Base-by-base conservation (phyloP, 2,329 filamentous ascomycete genomes). In the Exophiala calicioides region DNA sequence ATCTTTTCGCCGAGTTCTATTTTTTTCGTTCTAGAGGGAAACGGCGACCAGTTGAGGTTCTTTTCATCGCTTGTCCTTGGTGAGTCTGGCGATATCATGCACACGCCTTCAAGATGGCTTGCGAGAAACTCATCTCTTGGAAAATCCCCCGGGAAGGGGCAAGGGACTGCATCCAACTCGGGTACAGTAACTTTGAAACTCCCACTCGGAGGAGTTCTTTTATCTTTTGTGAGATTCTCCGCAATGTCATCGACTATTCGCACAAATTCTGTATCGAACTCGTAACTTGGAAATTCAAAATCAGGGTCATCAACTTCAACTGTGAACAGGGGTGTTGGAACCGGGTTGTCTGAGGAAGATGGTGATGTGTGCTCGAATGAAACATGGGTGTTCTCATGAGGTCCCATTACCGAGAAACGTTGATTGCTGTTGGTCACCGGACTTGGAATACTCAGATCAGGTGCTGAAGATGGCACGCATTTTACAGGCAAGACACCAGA, bases 41-140 rank as follows among this genome's bases (percentile, higher is more conserved):
- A 36, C 9, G 41, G 40, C 8, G 21, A 38, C 47, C 44, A 49
- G 15, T 45, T 37, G 26, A 49, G 21, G n/a, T 21, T 20, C 32
- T 15, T 29, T 8, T 44, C 34, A 9, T 30, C 13, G 20, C 44
- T 18, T n/a, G 20, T 5, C 2, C 19, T 13, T 16, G 27, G 18
- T 15, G 10, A 4, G 6, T 20, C 16, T 9, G 34, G 15, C 7
- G 15, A 3, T 16, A 27, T 15, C 26, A 44, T 9, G 33, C 10
- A 15, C 8, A 29, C 24, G 9, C 19, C 20, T 13, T 31, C 27
- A 15, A 44, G 29, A 9, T 38, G 34, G 12, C 27, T 6, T 13
- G 18, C 30, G 12, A 49, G 26, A 19, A 31, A 26, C 4, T 44
- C 39, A 5, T 21, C 16, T 3, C 15, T 13, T 10, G 16, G 30